Base-by-base conservation (phyloP, 768 basidiomycete species). In the Amanita muscaria region DNA sequence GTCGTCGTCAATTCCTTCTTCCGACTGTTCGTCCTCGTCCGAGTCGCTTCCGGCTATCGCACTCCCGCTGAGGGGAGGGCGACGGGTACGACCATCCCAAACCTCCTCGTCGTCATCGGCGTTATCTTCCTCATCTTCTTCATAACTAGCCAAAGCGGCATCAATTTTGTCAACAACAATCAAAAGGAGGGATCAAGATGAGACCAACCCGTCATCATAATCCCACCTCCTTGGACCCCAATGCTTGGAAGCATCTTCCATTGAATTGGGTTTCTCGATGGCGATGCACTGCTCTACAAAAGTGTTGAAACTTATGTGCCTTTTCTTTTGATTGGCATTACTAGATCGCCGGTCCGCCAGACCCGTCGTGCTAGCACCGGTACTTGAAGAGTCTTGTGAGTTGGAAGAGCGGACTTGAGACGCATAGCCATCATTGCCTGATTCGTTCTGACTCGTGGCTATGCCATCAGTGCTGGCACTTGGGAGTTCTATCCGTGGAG, bases 231-330 rank as follows among this genome's bases (percentile, higher is more conserved):
- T 46, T 32, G 42, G 32, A 32, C 58, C 51, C 38, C 19, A 47
- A 2, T 19, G 9, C 15, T 18, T 40, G 8, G 24, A 32, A 32
- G 21, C 56, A 9, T 57, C 58, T 14, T 52, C 55, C 39, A 57
- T 64, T 44, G 64, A 65, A 53, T 72, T 69, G 1, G 86, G 87
- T 54, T 82, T 82, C 57, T 89, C 88, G 58, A 90, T 87, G 33
- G 88, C 83, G 47, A 99, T 94, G 58, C 80, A 91, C 60, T 97
- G 94, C 61, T 96, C 88, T 30, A 99, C 94, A 59, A 93, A 96
- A 1, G 93, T 94, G 63, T 97, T 98, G 74, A 98, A 98, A 54
- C 76, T 84, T 67, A 98, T 97, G 60, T 96, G 94, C 51, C 83
- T 83, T 68, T 83, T 88, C 70, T 80, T 82, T 47, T 57, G 51